These are phyloP conservation scores for Boehmeria nivea DNA, from an alignment of 306 rosid genomes.

Conservation along the genomic window DNA sequence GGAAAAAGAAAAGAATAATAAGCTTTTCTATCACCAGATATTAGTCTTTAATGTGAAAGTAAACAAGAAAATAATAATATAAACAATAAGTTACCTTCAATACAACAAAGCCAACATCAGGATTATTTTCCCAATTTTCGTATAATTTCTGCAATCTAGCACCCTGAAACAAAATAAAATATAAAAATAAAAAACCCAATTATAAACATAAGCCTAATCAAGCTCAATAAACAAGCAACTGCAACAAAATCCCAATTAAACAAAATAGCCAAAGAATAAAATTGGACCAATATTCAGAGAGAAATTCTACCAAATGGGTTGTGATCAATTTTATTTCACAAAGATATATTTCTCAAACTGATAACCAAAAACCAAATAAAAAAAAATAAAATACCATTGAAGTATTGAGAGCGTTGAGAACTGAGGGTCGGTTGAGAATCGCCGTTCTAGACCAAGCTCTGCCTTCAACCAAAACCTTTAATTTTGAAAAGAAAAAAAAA, in stretches of 20 bases:
- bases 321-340: neutral
- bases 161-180: slow-evolving; percentile 31
- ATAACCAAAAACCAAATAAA: too few relatives aligned
- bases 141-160: slow-evolving; percentile 55
- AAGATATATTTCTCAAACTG: too few relatives aligned
- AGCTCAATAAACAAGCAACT: neutral
- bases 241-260: neutral
- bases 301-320: neutral
- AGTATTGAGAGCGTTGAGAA: slow-evolving; percentile 47
- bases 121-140: slow-evolving; percentile 66
- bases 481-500: neutral
- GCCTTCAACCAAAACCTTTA: slow-evolving; percentile 52
- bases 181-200: too few relatives aligned
- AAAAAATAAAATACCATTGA: slow-evolving; percentile 28
- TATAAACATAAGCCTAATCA: neutral
- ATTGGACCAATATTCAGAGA: neutral
- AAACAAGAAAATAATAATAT: neutral
- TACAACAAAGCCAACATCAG: slow-evolving; percentile 68
- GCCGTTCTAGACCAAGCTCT: slow-evolving; percentile 53
- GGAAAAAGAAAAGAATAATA: slow-evolving; percentile 2
- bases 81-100: slow-evolving; percentile 44
- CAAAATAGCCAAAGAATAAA: neutral
- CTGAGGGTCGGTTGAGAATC: slow-evolving; percentile 57
- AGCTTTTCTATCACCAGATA: neutral
- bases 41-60: too few relatives aligned